Conservation (phyloP, 2,329 filamentous ascomycete species). For the Ophiocordyceps sinensis region DNA sequence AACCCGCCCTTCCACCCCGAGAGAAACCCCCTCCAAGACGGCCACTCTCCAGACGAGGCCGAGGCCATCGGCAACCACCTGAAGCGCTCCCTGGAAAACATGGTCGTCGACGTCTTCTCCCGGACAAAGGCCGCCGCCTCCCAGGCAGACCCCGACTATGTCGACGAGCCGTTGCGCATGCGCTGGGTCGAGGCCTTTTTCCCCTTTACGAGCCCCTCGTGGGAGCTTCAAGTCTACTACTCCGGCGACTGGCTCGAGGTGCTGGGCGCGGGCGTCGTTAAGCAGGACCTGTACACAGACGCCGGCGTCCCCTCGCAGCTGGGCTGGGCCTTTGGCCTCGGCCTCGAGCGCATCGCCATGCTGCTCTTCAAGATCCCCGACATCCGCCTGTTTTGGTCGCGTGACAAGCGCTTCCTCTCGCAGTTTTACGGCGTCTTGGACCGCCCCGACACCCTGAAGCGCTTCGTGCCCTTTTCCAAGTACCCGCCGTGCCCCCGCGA, state of each 20-base stretch:
- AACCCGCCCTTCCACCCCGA: conserved; percentile 64
- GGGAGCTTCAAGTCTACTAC: conserved; percentile 94
- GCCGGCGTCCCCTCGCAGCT: conserved; percentile 62
- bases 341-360: conserved; percentile 93
- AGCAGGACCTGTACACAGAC: conserved; percentile 66
- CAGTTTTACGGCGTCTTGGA: conserved; percentile 60
- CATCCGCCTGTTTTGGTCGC: conserved; percentile 92
- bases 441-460: conserved; percentile 32
- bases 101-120: conserved; percentile 81
- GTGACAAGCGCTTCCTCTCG: conserved; percentile 66
- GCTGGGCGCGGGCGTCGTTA: conserved; percentile 79
- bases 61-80: conserved; percentile 74
- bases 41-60: conserved; percentile 62
- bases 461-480: conserved; percentile 81
- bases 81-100: conserved; percentile 75
- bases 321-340: conserved; percentile 93
- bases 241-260: conserved; percentile 92
- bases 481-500: conserved; percentile 83
- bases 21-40: conserved; percentile 68
- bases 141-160: conserved; percentile 27
- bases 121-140: conserved; percentile 55
- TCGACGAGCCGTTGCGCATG: conserved; percentile 62
- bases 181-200: conserved; percentile 97
- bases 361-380: conserved; percentile 91
- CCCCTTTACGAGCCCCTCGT: conserved; percentile 89